Percentiles rank a stretch among this genome's conserved stretches.
These are phyloP conservation scores for Kwoniella mangroviensis DNA, from an alignment of 768 basidiomycete species.

Conservation along the genomic window DNA sequence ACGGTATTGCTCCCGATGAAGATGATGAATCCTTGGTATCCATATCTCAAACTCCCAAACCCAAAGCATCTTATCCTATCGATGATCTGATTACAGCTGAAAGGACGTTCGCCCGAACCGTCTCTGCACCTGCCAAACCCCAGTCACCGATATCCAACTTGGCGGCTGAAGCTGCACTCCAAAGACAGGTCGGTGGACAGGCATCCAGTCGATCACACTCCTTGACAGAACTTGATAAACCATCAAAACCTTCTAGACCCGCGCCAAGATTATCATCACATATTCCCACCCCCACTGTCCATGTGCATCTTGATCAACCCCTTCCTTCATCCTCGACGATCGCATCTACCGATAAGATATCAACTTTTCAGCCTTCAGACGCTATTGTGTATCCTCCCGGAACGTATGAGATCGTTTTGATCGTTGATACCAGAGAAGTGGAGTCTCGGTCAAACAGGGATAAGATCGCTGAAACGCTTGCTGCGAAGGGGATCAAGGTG, in stretches of 20 bases:
- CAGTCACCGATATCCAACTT: constrained; percentile 9
- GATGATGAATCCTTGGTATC: neutral
- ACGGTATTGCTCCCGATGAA: neutral
- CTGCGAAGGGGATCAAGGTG: constrained; percentile 52
- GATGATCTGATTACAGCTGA: constrained; percentile 6
- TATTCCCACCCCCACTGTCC: constrained; percentile 18
- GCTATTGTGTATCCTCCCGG: constrained; percentile 55
- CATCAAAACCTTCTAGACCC: constrained; percentile 22
- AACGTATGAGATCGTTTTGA: constrained; percentile 58
- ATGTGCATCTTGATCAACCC: constrained; percentile 15
- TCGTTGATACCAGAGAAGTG: constrained; percentile 60
- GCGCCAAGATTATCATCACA: constrained; percentile 46
- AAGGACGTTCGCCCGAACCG: constrained; percentile 19
- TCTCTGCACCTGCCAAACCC: constrained; percentile 17
- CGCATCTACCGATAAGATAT: neutral
- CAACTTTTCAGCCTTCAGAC: constrained; percentile 36
- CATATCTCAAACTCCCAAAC: neutral
- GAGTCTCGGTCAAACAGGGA: constrained; percentile 49
- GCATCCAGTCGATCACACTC: constrained; percentile 21
- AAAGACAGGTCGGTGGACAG: constrained; percentile 16
- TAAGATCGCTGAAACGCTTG: constrained; percentile 49
- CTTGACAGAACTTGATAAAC: constrained; percentile 11
- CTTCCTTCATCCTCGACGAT: neutral
- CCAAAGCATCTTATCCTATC: constrained; percentile 1
- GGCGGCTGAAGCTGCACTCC: constrained; percentile 35